A percentile compares a stretch with the other conserved stretches of the same genome.
Conservation (phyloP, 1,139 yeast species). For the Sugiyamaella castrensis region DNA sequence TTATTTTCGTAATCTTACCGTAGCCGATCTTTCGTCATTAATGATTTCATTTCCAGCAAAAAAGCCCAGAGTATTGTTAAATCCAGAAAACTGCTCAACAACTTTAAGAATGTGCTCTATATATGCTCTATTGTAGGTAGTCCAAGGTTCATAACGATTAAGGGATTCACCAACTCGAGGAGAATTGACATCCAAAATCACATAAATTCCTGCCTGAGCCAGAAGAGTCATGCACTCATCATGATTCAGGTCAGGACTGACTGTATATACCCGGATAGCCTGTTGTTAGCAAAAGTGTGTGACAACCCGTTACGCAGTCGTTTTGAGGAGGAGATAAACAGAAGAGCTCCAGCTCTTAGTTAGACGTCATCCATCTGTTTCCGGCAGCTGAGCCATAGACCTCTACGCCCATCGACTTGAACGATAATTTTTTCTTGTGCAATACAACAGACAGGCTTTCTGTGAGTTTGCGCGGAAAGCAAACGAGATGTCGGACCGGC, state of each 20-base stretch:
- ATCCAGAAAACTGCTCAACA: conserved; percentile 76
- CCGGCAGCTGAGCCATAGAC: no score
- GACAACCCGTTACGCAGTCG: no score
- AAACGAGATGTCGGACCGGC: no score
- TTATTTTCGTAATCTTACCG: conserved; percentile 6
- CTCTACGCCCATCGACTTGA: no score
- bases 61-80: conserved; percentile 86
- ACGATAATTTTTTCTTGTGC: no score
- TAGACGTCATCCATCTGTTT: no score
- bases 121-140: conserved; percentile 66
- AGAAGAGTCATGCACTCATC: conserved; percentile 88
- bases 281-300: conserved; percentile 42
- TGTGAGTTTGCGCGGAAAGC: no score
- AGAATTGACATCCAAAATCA: conserved; percentile 86
- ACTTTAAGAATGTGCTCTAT: conserved; percentile 74
- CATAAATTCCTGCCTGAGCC: conserved; percentile 88
- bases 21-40: conserved; percentile 64
- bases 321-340: no score
- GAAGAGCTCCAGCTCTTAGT: no score
- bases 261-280: conserved; percentile 82
- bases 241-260: conserved; percentile 80
- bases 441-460: no score
- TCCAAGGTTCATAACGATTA: conserved; percentile 88
- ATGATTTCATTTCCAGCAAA: conserved; percentile 94
- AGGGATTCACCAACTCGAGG: conserved; percentile 75